Conservation (phyloP, 345 rosid species). For the Murraya koenigii region DNA sequence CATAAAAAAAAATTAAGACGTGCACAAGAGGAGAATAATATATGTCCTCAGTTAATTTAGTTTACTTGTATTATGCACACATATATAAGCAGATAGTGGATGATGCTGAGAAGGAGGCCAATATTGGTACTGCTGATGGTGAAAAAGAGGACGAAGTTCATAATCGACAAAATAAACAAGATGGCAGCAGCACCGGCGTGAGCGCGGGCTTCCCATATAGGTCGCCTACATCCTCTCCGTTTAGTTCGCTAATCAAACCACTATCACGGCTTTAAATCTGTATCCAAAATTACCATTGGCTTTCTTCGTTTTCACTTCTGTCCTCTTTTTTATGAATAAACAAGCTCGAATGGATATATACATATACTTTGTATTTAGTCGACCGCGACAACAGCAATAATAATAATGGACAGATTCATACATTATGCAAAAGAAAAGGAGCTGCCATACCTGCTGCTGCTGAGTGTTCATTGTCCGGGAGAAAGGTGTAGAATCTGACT, state of each 20-base stretch:
- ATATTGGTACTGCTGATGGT: slow-evolving; percentile 2
- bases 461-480: too few species aligned
- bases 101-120: slow-evolving; percentile 48
- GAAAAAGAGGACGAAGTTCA: slow-evolving; percentile 3
- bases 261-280: slow-evolving; percentile 20
- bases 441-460: too few species aligned
- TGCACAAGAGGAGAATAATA: too few species aligned
- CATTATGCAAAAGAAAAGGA: neutral
- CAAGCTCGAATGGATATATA: neutral
- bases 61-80: neutral
- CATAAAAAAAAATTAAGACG: too few species aligned
- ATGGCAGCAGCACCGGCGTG: neutral
- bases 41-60: too few species aligned
- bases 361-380: neutral
- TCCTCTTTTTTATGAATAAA: neutral
- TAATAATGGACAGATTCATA: neutral
- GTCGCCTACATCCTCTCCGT: slow-evolving; percentile 19
- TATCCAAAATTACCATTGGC: neutral
- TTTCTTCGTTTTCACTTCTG: neutral
- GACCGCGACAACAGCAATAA: neutral
- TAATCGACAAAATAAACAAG: neutral
- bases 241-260: slow-evolving; percentile 18
- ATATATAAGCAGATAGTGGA: slow-evolving; percentile 37
- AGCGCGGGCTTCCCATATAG: neutral
- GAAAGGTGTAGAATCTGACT: too few species aligned